Conservation (phyloP, 345 rosid species). For the Populus tremula region DNA sequence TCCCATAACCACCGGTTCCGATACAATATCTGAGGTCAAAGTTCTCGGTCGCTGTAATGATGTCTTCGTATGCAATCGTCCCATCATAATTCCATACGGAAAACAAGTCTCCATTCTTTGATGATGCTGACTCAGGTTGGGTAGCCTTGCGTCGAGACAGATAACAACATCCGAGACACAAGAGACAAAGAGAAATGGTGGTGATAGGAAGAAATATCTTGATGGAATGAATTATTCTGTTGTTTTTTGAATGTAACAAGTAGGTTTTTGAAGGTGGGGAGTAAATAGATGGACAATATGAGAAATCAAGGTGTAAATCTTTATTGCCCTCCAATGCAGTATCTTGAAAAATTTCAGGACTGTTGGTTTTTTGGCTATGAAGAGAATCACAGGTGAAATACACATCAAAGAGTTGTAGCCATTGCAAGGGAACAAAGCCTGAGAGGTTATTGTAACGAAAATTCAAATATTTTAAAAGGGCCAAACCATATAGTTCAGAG, state of each 20-base stretch:
- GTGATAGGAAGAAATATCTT: neutral
- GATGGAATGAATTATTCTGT: neutral
- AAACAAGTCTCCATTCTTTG: neutral
- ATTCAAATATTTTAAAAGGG: accelerated
- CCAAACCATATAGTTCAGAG: accelerated
- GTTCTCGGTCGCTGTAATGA: neutral
- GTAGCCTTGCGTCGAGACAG: neutral
- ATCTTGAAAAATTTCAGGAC: too few species aligned
- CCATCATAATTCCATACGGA: constrained; percentile 6
- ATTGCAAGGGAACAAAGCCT: neutral
- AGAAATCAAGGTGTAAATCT: neutral
- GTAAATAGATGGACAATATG: too few species aligned
- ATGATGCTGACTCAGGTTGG: neutral
- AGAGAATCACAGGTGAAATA: neutral
- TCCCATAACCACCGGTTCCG: neutral
- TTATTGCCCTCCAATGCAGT: too few species aligned
- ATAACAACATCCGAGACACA: neutral
- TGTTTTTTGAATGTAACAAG: neutral
- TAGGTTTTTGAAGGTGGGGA: too few species aligned
- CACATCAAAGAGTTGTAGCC: accelerated
- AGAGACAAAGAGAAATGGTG: neutral
- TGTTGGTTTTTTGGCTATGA: neutral
- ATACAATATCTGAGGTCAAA: constrained; percentile 4
- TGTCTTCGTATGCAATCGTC: neutral
- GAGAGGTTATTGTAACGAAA: neutral